A percentile compares a stretch with the other conserved stretches of the same genome.
These are phyloP conservation scores for Cercophora scortea DNA, from an alignment of 495 filamentous ascomycete genomes.

Conservation along the genomic window DNA sequence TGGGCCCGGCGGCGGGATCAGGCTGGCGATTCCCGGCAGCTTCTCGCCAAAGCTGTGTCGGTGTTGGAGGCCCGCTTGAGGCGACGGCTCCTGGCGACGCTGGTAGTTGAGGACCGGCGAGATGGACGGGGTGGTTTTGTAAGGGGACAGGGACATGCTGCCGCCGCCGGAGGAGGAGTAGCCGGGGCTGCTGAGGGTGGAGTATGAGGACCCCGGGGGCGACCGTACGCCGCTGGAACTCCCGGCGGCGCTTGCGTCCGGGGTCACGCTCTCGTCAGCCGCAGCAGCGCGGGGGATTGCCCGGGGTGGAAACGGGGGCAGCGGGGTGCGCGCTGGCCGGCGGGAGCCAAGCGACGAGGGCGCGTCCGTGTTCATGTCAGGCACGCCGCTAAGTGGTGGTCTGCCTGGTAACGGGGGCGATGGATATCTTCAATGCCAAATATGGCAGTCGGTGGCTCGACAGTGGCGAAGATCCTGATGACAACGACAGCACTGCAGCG, in stretches of 20 bases:
- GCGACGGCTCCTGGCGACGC: neutral
- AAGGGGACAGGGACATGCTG: neutral
- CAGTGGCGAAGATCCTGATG: too few species aligned
- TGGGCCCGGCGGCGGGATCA: neutral
- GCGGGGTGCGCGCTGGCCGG: conserved; percentile 5
- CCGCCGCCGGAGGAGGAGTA: neutral
- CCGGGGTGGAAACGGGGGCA: conserved; percentile 8
- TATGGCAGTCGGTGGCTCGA: too few species aligned
- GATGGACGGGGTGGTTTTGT: neutral
- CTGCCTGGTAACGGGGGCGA: neutral
- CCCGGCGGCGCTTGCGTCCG: neutral
- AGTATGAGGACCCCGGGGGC: conserved; percentile 7
- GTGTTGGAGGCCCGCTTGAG: neutral
- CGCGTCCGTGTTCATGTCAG: neutral
- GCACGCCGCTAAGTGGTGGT: too few species aligned
- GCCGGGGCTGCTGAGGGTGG: conserved; percentile 5
- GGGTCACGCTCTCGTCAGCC: neutral
- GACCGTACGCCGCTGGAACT: conserved; percentile 1
- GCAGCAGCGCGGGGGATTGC: conserved; percentile 2
- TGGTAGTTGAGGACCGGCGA: neutral
- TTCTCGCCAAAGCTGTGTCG: conserved; percentile 1
- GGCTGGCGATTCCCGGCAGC: conserved; percentile 15
- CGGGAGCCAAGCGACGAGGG: conserved; percentile 1
- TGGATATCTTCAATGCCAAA: neutral
- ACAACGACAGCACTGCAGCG: too few species aligned